phyloP scores from a whole-genome alignment of 2,329 filamentous ascomycete species.

The Calonectria crousiana region DNA sequence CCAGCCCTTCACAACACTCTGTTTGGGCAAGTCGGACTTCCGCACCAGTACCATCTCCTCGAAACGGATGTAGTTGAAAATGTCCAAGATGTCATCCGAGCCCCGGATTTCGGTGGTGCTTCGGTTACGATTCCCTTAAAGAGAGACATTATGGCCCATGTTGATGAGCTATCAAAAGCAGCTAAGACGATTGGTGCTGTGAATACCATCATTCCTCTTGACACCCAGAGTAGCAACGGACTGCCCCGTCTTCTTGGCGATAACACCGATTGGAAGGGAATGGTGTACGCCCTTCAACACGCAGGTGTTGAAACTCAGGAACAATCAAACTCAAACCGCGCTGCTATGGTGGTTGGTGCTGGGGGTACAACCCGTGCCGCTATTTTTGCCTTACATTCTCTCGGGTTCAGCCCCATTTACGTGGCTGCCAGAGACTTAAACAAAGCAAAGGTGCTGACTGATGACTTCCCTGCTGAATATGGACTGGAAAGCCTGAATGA shows the following conservation, averaged over 20 bases:
- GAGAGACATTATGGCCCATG: conserved; percentile 82
- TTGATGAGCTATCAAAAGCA: conserved; percentile 85
- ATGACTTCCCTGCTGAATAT: conserved; percentile 80
- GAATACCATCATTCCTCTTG: conserved; percentile 86
- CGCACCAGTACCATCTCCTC: conserved; percentile 81
- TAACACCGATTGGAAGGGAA: conserved; percentile 97
- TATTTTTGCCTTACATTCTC: conserved; percentile 85
- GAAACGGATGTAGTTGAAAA: conserved; percentile 78
- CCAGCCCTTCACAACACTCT: conserved; percentile 91
- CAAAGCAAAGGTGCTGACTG: conserved; percentile 76
- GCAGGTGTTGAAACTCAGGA: conserved; percentile 67
- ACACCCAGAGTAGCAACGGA: conserved; percentile 50
- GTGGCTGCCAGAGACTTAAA: conserved; percentile 81
- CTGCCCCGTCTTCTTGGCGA: conserved; percentile 77
- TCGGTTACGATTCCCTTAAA: conserved; percentile 98
- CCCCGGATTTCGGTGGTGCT: conserved; percentile 86
- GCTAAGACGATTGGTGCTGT: conserved; percentile 89
- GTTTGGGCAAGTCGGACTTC: conserved; percentile 81
- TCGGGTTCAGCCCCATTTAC: conserved; percentile 89
- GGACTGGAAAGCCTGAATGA: conserved; percentile 72
- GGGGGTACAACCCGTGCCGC: conserved; percentile 94
- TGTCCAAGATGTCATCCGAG: conserved; percentile 74
- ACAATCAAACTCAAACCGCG: conserved; percentile 67
- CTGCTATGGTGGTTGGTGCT: conserved; percentile 87
- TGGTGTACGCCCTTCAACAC: conserved; percentile 81